Evolutionary conservation across 2,329 filamentous ascomycete species (phyloP), one percentile per base, ranked within the genome.

Genomic region (Cordyceps cateniannulata): DNA sequence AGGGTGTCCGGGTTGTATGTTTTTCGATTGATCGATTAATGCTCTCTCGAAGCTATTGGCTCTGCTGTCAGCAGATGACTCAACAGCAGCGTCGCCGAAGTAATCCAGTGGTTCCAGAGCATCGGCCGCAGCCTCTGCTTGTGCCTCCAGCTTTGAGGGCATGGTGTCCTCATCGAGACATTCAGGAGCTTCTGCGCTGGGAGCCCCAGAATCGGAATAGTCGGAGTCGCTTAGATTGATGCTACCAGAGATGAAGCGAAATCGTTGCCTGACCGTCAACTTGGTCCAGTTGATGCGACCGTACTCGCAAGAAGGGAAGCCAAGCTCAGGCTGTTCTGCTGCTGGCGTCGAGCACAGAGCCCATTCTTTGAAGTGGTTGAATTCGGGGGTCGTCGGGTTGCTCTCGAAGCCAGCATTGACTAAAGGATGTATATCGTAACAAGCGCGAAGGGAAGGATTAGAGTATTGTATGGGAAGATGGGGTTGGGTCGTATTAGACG

Each of bases 351-450:
- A 79, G 53, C 79, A 83, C 60, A 88, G 76, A 1, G 84, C 77
- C 90, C 90, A 93, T 3, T 78, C 76, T 70, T 86, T 90, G 75
- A 93, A 93, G 47, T 81, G 79, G 2, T 76, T 70, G 63, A 84
- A 87, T 1, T 84, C 81, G 24, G 73, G 71, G 27, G 75, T 75
- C 5, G 75, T 73, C 12, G 74, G 73, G 12, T 72, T 69, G 44
- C 75, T 73, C 20, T 79, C 76, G 16, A 76, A 71, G 20, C 79
- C 81, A 4, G 80, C 79, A 16, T 77, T 78, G 5, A 91, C 73
- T 22, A 84, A 70, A n/a, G 84, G 81, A 60, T 84, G 76, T 29
- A 88, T 70, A 0, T 76, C 73, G n/a, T 77, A 72, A 24, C 80
- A 82, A 0, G 81, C 79, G 55, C 85, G 83, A 58, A 93, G 75